Conservation (phyloP, 208 protist genomes). For the Tritrichomonas foetus region DNA sequence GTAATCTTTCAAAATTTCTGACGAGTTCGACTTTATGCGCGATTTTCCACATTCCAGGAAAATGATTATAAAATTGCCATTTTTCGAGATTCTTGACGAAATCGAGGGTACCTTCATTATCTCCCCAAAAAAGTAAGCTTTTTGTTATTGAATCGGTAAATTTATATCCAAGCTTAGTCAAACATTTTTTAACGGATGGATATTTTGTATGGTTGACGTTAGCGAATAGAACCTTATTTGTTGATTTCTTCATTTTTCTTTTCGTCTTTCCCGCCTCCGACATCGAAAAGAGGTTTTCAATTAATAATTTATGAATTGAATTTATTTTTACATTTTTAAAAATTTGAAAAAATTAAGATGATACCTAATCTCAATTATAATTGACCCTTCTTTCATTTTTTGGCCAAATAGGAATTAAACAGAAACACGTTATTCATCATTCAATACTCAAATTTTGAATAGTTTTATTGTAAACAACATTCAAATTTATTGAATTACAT, state of each 20-base stretch:
- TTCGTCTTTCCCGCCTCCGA: no score
- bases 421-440: no score
- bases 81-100: not conserved
- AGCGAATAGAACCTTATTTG: not conserved
- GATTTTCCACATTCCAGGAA: not conserved
- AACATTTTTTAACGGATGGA: not conserved
- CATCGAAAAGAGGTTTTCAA: no score
- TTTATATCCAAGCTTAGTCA: not conserved
- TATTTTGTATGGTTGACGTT: not conserved
- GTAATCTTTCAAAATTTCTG: not conserved
- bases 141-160: not conserved
- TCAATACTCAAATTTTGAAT: no score
- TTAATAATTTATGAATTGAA: no score
- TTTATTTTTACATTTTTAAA: no score
- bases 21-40: constrained; percentile 25
- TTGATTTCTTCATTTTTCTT: not conserved
- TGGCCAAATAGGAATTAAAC: no score
- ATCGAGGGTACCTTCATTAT: not conserved
- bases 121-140: not conserved
- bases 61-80: not conserved
- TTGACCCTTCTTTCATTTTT: no score
- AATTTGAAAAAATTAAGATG: no score
- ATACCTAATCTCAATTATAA: no score
- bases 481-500: no score
- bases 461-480: no score